Conservation (phyloP, 768 basidiomycete genomes). For the Candolleomyces efflorescens region DNA sequence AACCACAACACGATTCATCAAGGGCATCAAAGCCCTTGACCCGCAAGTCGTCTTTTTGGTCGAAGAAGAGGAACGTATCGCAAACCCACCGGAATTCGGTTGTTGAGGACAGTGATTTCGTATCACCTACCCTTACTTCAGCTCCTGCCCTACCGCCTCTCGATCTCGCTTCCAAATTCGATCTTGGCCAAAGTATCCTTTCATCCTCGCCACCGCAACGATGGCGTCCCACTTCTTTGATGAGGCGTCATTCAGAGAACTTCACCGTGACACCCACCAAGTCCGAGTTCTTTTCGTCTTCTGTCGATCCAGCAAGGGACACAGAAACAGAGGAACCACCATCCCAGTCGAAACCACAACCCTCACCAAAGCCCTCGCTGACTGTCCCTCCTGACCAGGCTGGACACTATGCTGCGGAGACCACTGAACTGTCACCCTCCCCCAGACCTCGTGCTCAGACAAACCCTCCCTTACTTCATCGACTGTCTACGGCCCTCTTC, state of each 20-base stretch:
- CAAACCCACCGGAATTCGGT: too few species aligned
- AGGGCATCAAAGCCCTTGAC: slow-evolving; percentile 37
- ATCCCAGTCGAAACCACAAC: too few species aligned
- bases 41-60: slow-evolving; percentile 68
- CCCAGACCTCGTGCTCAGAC: slow-evolving; percentile 44
- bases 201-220: neutral
- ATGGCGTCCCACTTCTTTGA: neutral
- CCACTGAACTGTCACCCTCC: slow-evolving; percentile 5
- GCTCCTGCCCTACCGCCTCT: slow-evolving; percentile 5
- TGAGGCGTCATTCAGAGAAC: slow-evolving; percentile 6
- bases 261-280: neutral
- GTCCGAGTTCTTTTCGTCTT: neutral
- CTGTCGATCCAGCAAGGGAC: too few species aligned
- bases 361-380: neutral
- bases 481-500: slow-evolving; percentile 65
- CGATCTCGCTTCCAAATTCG: neutral
- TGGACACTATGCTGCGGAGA: slow-evolving; percentile 9
- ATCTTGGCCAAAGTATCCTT: neutral
- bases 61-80: slow-evolving; percentile 36
- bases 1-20: slow-evolving; percentile 8
- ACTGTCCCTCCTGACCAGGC: neutral
- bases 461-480: slow-evolving; percentile 66
- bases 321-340: too few species aligned
- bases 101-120: neutral
- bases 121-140: neutral